Conservation (phyloP, 2,329 filamentous ascomycete genomes). For the Phialocephala subalpina region DNA sequence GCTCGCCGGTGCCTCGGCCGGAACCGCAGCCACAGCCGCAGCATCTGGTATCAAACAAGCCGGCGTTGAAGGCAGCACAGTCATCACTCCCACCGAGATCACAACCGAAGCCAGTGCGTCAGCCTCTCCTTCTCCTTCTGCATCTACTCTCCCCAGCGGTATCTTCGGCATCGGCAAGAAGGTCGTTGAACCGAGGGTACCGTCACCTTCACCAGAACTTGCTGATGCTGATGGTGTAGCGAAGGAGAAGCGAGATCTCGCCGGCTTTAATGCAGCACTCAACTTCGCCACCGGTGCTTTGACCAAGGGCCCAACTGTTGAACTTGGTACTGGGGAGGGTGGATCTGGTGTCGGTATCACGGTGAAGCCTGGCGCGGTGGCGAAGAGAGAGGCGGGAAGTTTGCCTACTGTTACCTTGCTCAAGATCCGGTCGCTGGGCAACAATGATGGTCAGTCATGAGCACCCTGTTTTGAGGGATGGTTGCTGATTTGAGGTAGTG, state of each 20-base stretch:
- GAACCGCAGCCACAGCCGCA: conserved; percentile 30
- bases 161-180: conserved; percentile 27
- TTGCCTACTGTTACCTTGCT: conserved; percentile 13
- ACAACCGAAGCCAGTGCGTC: conserved; percentile 14
- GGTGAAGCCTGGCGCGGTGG: conserved; percentile 24
- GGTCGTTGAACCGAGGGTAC: conserved; percentile 24
- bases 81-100: conserved; percentile 11
- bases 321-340: conserved; percentile 54
- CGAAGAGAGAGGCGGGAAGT: conserved; percentile 8
- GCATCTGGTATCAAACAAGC: conserved; percentile 11
- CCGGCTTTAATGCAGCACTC: conserved; percentile 57
- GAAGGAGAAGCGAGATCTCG: conserved; percentile 53
- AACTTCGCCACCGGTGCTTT: conserved; percentile 55
- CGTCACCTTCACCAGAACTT: conserved; percentile 9
- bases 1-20: conserved; percentile 49
- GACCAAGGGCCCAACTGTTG: conserved; percentile 54
- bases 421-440: conserved; percentile 17
- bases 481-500: conserved; percentile 12
- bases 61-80: conserved; percentile 9
- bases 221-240: conserved; percentile 27
- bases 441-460: conserved; percentile 8
- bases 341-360: conserved; percentile 47
- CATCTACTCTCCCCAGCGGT: conserved; percentile 19
- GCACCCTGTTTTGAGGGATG: background rate
- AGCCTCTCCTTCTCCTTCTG: conserved; percentile 14